Conservation (phyloP, 192 early-diverging fungal genomes). For the Ambispora gerdemannii region DNA sequence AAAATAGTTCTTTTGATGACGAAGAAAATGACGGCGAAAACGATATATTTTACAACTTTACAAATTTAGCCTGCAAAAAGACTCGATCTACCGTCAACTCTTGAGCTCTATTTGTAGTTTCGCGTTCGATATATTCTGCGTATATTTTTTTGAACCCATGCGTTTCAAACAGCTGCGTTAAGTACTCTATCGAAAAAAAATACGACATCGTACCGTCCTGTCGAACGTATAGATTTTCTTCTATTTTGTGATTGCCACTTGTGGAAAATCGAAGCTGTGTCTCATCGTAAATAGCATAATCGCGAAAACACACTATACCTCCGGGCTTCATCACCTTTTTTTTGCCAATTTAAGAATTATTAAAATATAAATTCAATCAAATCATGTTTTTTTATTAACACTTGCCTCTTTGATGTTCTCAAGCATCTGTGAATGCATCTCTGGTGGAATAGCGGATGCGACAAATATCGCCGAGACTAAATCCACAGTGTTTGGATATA, state of each 20-base stretch:
- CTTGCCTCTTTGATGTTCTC: constrained; percentile 69
- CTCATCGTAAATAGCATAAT: constrained; percentile 95
- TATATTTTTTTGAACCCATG: constrained; percentile 58
- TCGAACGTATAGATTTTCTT: constrained; percentile 93
- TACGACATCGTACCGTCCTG: constrained; percentile 95
- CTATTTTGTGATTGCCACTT: constrained; percentile 75
- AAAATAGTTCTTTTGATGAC: too few species aligned
- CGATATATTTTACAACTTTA: constrained; percentile 42
- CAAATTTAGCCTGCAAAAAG: constrained; percentile 76
- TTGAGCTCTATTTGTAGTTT: constrained; percentile 66
- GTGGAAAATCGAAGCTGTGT: constrained; percentile 88
- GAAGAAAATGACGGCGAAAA: too few species aligned
- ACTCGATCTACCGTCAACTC: constrained; percentile 66
- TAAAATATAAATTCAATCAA: too few species aligned
- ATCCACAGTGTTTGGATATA: constrained; percentile 80
- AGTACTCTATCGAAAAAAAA: constrained; percentile 75
- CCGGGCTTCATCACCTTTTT: constrained; percentile 70
- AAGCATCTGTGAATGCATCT: constrained; percentile 75
- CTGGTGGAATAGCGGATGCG: constrained; percentile 88
- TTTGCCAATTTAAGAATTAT: too few species aligned
- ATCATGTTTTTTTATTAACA: too few species aligned
- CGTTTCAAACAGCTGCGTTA: constrained; percentile 58
- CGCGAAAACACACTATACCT: constrained; percentile 87
- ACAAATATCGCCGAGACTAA: constrained; percentile 93
- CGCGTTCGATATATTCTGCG: constrained; percentile 63